Conservation (phyloP, 352 stramenopile genomes). For the Phytophthora agathidicida region DNA sequence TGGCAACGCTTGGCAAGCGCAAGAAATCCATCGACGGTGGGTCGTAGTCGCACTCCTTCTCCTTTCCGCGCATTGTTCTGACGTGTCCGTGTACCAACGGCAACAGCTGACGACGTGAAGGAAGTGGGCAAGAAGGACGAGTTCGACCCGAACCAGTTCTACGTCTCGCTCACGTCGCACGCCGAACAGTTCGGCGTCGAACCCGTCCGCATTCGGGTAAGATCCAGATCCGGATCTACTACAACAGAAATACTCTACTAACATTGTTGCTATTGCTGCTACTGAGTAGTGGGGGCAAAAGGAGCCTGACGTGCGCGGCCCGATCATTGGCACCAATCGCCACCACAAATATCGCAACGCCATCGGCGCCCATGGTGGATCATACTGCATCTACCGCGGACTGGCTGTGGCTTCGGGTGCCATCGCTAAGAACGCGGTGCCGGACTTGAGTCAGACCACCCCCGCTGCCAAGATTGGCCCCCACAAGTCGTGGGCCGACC, state of each 20-base stretch:
- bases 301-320: slow-evolving; percentile 90
- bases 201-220: slow-evolving; percentile 83
- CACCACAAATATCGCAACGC: slow-evolving; percentile 97
- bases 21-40: slow-evolving; percentile 89
- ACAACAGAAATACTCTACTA: not conserved
- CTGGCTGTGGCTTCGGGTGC: slow-evolving; percentile 90
- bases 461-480: slow-evolving; percentile 98
- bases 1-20: slow-evolving; percentile 87
- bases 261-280: slow-evolving; percentile 9
- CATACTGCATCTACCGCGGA: slow-evolving; percentile 99
- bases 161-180: slow-evolving; percentile 88
- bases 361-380: slow-evolving; percentile 98
- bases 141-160: slow-evolving; percentile 88
- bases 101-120: slow-evolving; percentile 83
- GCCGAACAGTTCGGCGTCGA: slow-evolving; percentile 88
- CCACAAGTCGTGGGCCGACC: slow-evolving; percentile 94
- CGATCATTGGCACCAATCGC: slow-evolving; percentile 96
- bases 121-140: slow-evolving; percentile 84
- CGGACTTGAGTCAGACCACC: slow-evolving; percentile 92
- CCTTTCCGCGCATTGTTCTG: not conserved
- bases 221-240: slow-evolving; percentile 6
- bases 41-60: not conserved
- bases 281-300: slow-evolving; percentile 91
- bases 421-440: slow-evolving; percentile 69
- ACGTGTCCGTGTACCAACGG: slow-evolving; percentile 3